Evolutionary conservation across 2,329 filamentous ascomycete genomes (phyloP), one percentile per base, ranked within the genome.

Genomic region (Colletotrichum phormii): DNA sequence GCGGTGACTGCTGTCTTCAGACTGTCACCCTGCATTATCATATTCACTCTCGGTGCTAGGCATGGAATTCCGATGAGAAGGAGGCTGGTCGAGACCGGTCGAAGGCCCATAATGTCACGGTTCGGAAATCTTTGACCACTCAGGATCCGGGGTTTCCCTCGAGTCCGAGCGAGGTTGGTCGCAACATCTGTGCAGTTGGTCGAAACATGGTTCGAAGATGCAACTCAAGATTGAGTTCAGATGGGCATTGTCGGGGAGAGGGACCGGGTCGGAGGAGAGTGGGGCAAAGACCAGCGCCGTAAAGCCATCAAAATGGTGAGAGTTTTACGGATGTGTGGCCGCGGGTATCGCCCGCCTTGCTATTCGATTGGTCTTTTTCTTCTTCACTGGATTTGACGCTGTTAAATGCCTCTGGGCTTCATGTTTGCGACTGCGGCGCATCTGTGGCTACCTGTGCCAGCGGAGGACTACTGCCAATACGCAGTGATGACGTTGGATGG

Each of bases 201-300:
- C 66, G 70, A 64, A 70, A 72, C 66, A 70, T 51, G 65, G 60
- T 60, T 70, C 26, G 33, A 29, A 64, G 46, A 70, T 72, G 66
- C 70, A 72, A 72, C 33, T 64, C 35, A 60, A 72, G 70, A 64
- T 70, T 61, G 67, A 61, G 54, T 70, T 72, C 67, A 62, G 66
- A 72, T 51, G 46, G 66, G 55, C 60, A 70, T 61, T 18, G 55
- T 64, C 60, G 70, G 65, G 42, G 55, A 67, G 66, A 63, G 70
- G 64, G 51, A 31, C 60, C 59, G 69, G 53, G 53, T 69, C 65
- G 54, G 66, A 64, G 22, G 42, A 22, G 29, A 72, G 66, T 72
- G 60, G 70, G 60, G 60, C 54, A 61, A 42, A 42, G 26, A 12
- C 35, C 42, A 55, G 37, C 42, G 42, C 64, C 33, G 57, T 66